Conservation (phyloP, 768 basidiomycete genomes). For the Rhizopogon roseolus region DNA sequence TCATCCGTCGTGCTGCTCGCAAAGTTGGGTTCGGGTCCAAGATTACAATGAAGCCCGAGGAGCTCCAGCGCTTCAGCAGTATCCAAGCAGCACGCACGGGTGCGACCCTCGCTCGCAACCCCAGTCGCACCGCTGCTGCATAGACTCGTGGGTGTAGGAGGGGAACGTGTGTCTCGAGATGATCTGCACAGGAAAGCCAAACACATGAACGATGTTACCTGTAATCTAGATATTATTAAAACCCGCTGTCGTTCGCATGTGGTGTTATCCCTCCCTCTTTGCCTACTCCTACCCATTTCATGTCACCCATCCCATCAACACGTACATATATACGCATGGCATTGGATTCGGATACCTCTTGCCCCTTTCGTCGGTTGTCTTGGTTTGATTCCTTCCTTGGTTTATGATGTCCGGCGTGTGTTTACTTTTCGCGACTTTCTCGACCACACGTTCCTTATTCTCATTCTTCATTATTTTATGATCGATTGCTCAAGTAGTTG, state of each 20-base stretch:
- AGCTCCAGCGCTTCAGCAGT: conserved; percentile 79
- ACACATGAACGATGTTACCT: conserved; percentile 3
- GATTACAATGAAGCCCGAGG: conserved; percentile 78
- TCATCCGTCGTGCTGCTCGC: conserved; percentile 84
- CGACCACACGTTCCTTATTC: conserved; percentile 5
- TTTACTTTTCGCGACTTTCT: not conserved
- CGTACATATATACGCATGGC: conserved; percentile 9
- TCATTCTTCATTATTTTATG: not conserved
- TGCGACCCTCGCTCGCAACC: conserved; percentile 71
- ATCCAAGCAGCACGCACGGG: conserved; percentile 83
- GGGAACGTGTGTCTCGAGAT: not conserved
- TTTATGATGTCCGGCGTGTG: not conserved
- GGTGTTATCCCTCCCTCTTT: conserved; percentile 10
- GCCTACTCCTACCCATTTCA: not conserved
- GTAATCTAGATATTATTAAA: conserved; percentile 10
- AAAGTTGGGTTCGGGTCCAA: conserved; percentile 86
- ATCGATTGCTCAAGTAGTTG: not conserved
- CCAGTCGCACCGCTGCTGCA: conserved; percentile 50
- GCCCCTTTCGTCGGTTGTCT: conserved; percentile 1
- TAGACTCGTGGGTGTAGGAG: conserved; percentile 20
- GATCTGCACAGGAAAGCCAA: not conserved
- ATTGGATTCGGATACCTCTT: conserved; percentile 5
- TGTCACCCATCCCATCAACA: not conserved
- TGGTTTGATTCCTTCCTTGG: not conserved
- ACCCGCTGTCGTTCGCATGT: conserved; percentile 6